Evolutionary conservation across 129 eudicot species (phyloP).

Genomic region (Flaveria robusta): DNA sequence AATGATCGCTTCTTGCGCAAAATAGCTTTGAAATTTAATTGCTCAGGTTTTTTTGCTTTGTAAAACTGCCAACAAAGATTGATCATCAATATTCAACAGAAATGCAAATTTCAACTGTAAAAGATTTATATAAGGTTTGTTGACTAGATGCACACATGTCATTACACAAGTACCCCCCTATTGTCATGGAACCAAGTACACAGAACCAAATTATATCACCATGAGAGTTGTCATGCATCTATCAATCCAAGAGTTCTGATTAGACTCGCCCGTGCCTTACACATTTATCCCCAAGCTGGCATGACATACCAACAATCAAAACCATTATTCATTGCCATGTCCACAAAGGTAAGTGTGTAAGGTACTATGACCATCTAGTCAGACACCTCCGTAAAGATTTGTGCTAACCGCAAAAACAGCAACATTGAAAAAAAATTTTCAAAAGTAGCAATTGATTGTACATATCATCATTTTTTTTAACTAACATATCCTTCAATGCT

Average conservation of each 20-base stretch:
- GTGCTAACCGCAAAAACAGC: background rate
- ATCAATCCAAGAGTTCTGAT: background rate
- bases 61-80: conserved; percentile 48
- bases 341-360: background rate
- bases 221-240: background rate
- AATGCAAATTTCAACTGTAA: background rate
- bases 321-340: background rate
- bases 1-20: conserved; percentile 82
- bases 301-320: background rate
- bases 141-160: background rate
- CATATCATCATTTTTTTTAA: background rate
- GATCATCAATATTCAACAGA: background rate
- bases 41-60: conserved; percentile 57
- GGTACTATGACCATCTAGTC: background rate
- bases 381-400: background rate
- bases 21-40: conserved; percentile 48
- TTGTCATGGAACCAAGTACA: background rate
- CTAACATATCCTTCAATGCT: background rate
- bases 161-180: background rate
- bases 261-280: background rate
- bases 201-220: background rate
- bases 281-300: conserved; percentile 3
- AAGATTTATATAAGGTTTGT: background rate
- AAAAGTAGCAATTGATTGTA: background rate
- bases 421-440: background rate